phyloP scores from a whole-genome alignment of 441 rosid genomes.

The Geranium incanum region DNA sequence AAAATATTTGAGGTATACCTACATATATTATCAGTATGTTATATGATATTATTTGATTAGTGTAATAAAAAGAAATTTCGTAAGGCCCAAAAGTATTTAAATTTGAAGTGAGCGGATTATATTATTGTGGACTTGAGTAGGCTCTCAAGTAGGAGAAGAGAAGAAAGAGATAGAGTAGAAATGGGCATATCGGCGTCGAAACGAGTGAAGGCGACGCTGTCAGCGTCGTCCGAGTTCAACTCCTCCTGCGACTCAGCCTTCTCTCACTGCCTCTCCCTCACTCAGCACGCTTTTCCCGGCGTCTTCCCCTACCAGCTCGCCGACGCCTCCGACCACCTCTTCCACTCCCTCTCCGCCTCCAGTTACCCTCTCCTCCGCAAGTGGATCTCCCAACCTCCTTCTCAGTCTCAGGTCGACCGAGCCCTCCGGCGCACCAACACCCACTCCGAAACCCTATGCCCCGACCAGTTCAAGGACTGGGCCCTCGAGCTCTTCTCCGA shows the following conservation, averaged over 20 bases:
- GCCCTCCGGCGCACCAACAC: slow-evolving; percentile 38
- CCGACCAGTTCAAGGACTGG: slow-evolving; percentile 55
- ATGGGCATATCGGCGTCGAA: slow-evolving; percentile 58
- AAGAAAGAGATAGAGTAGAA: not conserved
- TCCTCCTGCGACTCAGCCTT: slow-evolving; percentile 61
- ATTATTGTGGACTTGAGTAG: too few species aligned
- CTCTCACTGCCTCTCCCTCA: slow-evolving; percentile 51
- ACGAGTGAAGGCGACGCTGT: slow-evolving; percentile 38
- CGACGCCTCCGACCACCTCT: slow-evolving; percentile 57
- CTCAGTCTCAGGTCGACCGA: slow-evolving; percentile 57
- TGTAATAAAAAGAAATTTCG: too few species aligned
- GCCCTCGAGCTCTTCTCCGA: slow-evolving; percentile 52
- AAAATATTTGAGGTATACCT: too few species aligned
- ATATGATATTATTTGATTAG: too few species aligned
- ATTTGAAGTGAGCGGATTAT: too few species aligned
- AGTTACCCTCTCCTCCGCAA: slow-evolving; percentile 36
- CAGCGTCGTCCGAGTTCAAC: slow-evolving; percentile 44
- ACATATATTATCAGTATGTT: too few species aligned
- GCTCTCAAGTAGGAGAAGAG: too few species aligned
- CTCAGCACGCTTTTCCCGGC: slow-evolving; percentile 67
- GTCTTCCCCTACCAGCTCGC: slow-evolving; percentile 70
- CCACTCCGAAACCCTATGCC: slow-evolving; percentile 28
- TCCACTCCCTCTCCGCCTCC: slow-evolving; percentile 36
- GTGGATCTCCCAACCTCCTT: slow-evolving; percentile 68
- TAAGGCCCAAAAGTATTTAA: too few species aligned